Base-by-base conservation (phyloP, 225 moss, liverwort and hornwort genomes). In the Marchantia polymorpha region DNA sequence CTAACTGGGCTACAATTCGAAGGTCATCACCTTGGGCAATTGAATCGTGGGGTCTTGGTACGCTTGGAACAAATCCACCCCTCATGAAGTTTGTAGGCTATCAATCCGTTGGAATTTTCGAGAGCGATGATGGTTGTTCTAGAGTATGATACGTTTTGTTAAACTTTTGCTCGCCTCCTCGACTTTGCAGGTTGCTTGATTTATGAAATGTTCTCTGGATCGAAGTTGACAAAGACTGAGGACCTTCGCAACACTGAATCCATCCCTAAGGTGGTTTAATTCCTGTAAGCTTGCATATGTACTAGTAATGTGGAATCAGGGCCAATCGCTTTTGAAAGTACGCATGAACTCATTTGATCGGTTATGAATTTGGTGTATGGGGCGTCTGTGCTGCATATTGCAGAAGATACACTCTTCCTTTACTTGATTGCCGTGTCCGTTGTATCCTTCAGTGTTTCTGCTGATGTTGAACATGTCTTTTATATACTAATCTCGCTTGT, bases 1-100 rank as follows among this genome's bases (percentile, higher is more conserved):
- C 90, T 81, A 93, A 96, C 77, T 96, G 96, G 96, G 79, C 89
- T 78, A 78, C 87, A 26, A 90, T 96, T 77, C 93, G 96, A 58
- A 96, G 92, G 82, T 92, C 96, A 75, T 89, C 96, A 76, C 89
- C 96, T 16, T 96, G 96, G 96, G 93, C 96, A 77, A 85, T 90
- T 69, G 96, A 96, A 76, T 93, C 96, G 8, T 96, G 96, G 96
- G 96, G 96, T 69, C 90, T 96, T 80, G 96, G 96, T 96, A 81
- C 84, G 91, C 89, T 52, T 31, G 10, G 14, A 54, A 23, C 73
- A 54, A 51, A 73, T 20, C 54, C 25, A 73, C 63, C 27, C 25
- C 7, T 27, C 7, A 26, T 17, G 23, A 25, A 14, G 52, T 30
- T 22, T 74, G 10, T 47, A 47, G 26, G 22, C n/a, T 23, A 22